These are phyloP conservation scores for Nicotiana sylvestris DNA, from an alignment of 257 asterid genomes.

Conservation along the genomic window DNA sequence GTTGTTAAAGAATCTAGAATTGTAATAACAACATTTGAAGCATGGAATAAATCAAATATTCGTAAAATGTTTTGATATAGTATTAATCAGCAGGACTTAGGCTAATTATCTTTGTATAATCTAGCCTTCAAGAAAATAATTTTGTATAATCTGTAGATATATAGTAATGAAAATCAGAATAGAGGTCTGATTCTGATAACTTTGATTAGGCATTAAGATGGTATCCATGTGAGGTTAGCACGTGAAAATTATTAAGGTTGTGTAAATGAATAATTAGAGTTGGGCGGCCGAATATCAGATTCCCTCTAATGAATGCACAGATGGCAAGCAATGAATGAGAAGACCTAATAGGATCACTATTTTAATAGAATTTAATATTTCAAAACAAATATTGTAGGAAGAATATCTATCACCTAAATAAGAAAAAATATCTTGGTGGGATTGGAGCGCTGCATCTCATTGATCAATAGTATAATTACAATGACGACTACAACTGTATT, in stretches of 20 bases:
- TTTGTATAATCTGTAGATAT: neutral
- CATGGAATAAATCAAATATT: neutral
- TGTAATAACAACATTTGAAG: neutral
- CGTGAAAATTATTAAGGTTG: constrained; percentile 14
- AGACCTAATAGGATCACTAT: neutral
- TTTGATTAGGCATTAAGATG: constrained; percentile 5
- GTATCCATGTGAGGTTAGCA: constrained; percentile 6
- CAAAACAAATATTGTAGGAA: neutral
- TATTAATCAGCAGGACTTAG: neutral
- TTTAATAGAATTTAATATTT: neutral
- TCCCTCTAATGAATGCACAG: neutral
- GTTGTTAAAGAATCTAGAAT: neutral
- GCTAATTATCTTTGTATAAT: neutral
- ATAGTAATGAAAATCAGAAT: neutral
- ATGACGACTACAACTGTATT: too few species aligned
- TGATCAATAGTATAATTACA: too few species aligned
- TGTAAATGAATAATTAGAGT: neutral
- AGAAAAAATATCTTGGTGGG: too few species aligned
- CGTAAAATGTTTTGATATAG: neutral
- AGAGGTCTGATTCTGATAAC: neutral
- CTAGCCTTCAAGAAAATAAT: too few species aligned
- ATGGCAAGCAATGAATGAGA: neutral
- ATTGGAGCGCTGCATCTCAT: too few species aligned
- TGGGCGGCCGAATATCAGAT: constrained; percentile 1
- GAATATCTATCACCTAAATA: neutral